A percentile compares a stretch with the other conserved stretches of the same genome.
Evolutionary conservation across 2,329 filamentous ascomycete genomes (phyloP).

Genomic region (Fusarium napiforme): DNA sequence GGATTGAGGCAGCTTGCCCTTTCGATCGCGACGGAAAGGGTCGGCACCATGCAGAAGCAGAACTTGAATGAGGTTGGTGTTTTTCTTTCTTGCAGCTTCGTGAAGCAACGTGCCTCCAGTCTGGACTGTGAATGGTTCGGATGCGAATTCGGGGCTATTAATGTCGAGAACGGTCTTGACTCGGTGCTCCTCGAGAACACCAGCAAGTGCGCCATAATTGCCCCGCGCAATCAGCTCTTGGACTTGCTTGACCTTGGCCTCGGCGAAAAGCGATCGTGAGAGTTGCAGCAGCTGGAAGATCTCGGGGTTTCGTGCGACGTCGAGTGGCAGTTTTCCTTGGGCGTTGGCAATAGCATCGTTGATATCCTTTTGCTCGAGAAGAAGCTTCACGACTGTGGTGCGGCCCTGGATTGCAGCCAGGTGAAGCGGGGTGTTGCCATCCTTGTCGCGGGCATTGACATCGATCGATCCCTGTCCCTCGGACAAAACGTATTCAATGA

Average conservation of each 20-base stretch:
- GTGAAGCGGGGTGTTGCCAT: constrained; percentile 94
- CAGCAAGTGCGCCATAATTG: constrained; percentile 82
- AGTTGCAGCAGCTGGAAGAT: constrained; percentile 97
- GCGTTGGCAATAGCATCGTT: constrained; percentile 90
- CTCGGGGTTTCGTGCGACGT: constrained; percentile 89
- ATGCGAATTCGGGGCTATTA: constrained; percentile 89
- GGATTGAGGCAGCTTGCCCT: constrained; percentile 94
- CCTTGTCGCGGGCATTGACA: constrained; percentile 89
- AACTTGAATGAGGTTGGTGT: constrained; percentile 88
- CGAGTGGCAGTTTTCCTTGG: constrained; percentile 85
- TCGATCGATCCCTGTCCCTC: constrained; percentile 75
- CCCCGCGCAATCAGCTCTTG: constrained; percentile 78
- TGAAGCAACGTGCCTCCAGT: constrained; percentile 92
- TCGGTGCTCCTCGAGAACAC: constrained; percentile 83
- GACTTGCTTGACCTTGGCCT: constrained; percentile 84
- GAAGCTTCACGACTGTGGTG: constrained; percentile 80
- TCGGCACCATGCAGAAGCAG: constrained; percentile 94
- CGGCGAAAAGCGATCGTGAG: constrained; percentile 87
- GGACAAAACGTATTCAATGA: constrained; percentile 94
- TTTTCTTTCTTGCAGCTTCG: constrained; percentile 89
- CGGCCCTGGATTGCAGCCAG: constrained; percentile 86
- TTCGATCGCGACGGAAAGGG: constrained; percentile 93
- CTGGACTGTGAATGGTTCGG: constrained; percentile 80
- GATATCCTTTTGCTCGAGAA: constrained; percentile 84
- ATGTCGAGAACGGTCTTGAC: constrained; percentile 91